Base-by-base conservation (phyloP, 2,329 filamentous ascomycete genomes). In the Trichoderma sp. region DNA sequence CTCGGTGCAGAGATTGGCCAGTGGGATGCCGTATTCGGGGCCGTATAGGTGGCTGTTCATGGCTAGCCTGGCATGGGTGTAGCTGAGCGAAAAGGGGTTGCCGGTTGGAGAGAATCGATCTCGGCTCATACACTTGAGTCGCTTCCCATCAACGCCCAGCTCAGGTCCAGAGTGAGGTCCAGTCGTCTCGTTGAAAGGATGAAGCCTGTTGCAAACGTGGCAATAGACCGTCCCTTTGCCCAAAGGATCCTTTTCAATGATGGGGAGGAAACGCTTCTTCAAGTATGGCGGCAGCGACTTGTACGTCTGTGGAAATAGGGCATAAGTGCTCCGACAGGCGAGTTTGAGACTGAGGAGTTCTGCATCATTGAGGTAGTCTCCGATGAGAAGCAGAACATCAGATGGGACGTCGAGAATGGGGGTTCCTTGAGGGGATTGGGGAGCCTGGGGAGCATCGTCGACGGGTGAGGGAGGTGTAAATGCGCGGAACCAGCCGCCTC, bases 1-100 rank as follows among this genome's bases (percentile, higher is more conserved):
- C 26, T 69, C 64, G 55, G 71, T 9, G 63, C 73, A 74, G 28
- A 76, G 57, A 53, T 71, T 74, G 17, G 34, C 8, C 13, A 76
- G 58, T 15, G 75, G 72, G 23, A 76, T 71, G 50, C 75, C 75
- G 65, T 72, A 68, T 6, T 70, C 70, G 1, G 74, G 50, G 0
- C 75, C 75, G 74, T 75, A 75, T 0, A 76, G 61, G 70, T 76
- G 72, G 15, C 59, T 15, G 70, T 76, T 76, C 71, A 76, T 73
- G 65, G 68, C 75, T 36, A 76, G 75, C 15, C 74, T 71, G 13
- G 73, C 74, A 63, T 75, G 75, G 32, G 72, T 61, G 50, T 73
- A 76, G 23, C 72, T 72, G 6, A 76, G 69, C n/a, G 66, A 64
- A 68, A 71, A 76, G 32, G 72, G 65, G 59, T 76, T 76, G 47